phyloP scores from a whole-genome alignment of 2,329 filamentous ascomycete species.

The Stachybotrys chartarum region DNA sequence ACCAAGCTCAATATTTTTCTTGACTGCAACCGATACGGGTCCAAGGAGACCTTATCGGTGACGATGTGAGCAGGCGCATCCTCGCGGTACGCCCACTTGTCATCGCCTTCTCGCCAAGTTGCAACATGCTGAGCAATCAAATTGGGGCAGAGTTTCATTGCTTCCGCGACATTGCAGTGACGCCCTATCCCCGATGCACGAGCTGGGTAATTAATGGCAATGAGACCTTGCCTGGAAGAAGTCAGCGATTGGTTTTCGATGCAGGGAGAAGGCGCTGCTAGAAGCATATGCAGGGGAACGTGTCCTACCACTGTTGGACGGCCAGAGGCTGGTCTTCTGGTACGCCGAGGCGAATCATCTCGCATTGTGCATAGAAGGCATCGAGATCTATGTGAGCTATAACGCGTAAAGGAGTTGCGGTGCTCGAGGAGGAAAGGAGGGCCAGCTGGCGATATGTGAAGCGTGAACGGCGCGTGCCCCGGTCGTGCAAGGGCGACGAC shows the following conservation, averaged over 20 bases:
- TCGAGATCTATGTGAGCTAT: constrained; percentile 92
- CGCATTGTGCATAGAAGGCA: constrained; percentile 96
- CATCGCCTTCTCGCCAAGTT: constrained; percentile 88
- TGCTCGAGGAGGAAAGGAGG: constrained; percentile 64
- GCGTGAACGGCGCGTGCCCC: constrained; percentile 44
- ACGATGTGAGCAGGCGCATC: constrained; percentile 73
- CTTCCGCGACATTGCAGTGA: constrained; percentile 73
- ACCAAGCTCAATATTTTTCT: constrained; percentile 74
- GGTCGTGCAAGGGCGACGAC: constrained; percentile 18
- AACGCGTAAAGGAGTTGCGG: constrained; percentile 72
- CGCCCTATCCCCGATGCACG: constrained; percentile 72
- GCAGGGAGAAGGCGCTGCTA: background rate
- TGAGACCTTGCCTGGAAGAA: constrained; percentile 67
- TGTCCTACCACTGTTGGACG: constrained; percentile 77
- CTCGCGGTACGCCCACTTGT: constrained; percentile 83
- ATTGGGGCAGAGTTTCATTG: constrained; percentile 77
- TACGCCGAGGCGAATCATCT: constrained; percentile 77
- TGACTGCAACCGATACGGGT: constrained; percentile 83
- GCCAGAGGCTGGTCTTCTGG: constrained; percentile 74
- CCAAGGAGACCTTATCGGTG: constrained; percentile 88
- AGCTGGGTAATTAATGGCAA: constrained; percentile 93
- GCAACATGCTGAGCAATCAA: constrained; percentile 88
- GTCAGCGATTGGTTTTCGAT: constrained; percentile 7
- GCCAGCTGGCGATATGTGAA: constrained; percentile 82
- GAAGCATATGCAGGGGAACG: constrained; percentile 1